These are phyloP conservation scores for Apophysomyces variabilis DNA, from an alignment of 371 early-diverging fungal genomes.

Conservation along the genomic window DNA sequence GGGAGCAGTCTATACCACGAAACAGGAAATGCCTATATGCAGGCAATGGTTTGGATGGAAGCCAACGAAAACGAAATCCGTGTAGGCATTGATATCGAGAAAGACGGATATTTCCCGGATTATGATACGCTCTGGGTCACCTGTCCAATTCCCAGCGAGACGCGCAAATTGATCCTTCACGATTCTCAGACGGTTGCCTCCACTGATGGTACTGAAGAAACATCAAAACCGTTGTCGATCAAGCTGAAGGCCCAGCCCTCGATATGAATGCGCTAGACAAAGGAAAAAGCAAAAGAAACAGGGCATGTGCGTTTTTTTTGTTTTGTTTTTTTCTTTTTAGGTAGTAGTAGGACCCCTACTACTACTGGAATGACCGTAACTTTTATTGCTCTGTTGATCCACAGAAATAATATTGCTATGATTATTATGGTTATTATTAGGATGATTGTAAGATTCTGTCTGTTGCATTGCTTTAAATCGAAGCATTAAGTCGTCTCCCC, in stretches of 20 bases:
- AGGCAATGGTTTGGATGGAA: conserved; percentile 38
- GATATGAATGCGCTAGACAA: neutral
- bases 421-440: neutral
- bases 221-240: conserved; percentile 6
- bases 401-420: neutral
- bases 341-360: no score
- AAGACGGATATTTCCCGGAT: conserved; percentile 44
- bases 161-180: conserved; percentile 20
- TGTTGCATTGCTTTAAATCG: conserved; percentile 1
- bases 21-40: conserved; percentile 34
- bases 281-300: neutral
- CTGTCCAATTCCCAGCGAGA: conserved; percentile 49
- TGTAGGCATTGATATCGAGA: conserved; percentile 33
- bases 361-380: no score
- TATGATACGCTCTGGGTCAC: conserved; percentile 45
- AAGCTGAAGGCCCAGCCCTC: conserved; percentile 2
- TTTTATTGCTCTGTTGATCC: no score
- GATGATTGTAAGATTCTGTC: neutral
- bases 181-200: conserved; percentile 1
- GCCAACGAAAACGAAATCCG: conserved; percentile 27
- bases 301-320: no score
- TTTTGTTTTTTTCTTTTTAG: no score
- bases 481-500: conserved; percentile 4
- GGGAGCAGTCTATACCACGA: conserved; percentile 44
- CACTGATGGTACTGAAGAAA: conserved; percentile 10